A percentile compares a stretch with the other conserved stretches of the same genome.
These are phyloP conservation scores for Thalassiosira gravida DNA, from an alignment of 352 stramenopile genomes.

Conservation along the genomic window DNA sequence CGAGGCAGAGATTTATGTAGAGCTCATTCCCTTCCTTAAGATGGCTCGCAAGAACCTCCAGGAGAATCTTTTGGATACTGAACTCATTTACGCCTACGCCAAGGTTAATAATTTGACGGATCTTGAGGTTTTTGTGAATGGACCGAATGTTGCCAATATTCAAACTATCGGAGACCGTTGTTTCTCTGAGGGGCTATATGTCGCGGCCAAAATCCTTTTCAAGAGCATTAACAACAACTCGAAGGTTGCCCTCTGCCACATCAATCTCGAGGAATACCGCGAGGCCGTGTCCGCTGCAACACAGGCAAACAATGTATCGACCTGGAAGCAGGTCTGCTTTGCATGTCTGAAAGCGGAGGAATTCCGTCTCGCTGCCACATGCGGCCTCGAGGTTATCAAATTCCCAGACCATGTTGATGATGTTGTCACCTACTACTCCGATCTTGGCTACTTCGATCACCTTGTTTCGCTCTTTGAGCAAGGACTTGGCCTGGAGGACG, in stretches of 20 bases:
- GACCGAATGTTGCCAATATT: constrained; percentile 99
- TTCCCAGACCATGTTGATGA: constrained; percentile 99
- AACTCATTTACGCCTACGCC: constrained; percentile 98
- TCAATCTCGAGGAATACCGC: constrained; percentile 97
- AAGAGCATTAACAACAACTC: constrained; percentile 99
- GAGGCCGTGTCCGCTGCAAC: constrained; percentile 98
- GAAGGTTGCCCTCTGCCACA: constrained; percentile 98
- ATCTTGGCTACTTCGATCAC: constrained; percentile 94
- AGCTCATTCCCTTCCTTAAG: constrained; percentile 98
- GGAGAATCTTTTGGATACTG: constrained; percentile 98
- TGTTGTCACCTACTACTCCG: constrained; percentile 98
- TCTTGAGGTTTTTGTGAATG: constrained; percentile 98
- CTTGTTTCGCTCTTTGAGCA: constrained; percentile 98
- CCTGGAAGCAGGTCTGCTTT: constrained; percentile 99
- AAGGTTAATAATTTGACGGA: constrained; percentile 98
- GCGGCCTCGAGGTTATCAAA: constrained; percentile 99
- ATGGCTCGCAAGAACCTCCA: constrained; percentile 99
- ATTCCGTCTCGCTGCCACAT: constrained; percentile 96
- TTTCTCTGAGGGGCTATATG: constrained; percentile 98
- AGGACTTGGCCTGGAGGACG: constrained; percentile 96
- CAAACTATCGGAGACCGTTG: constrained; percentile 97
- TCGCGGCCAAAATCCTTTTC: constrained; percentile 98
- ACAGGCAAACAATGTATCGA: constrained; percentile 98
- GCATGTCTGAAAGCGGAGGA: constrained; percentile 97
- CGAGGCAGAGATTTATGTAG: constrained; percentile 93